Percentiles rank a stretch among this genome's conserved stretches.
Conservation (phyloP, 352 stramenopile species). For the Globisporangium orthogonon region DNA sequence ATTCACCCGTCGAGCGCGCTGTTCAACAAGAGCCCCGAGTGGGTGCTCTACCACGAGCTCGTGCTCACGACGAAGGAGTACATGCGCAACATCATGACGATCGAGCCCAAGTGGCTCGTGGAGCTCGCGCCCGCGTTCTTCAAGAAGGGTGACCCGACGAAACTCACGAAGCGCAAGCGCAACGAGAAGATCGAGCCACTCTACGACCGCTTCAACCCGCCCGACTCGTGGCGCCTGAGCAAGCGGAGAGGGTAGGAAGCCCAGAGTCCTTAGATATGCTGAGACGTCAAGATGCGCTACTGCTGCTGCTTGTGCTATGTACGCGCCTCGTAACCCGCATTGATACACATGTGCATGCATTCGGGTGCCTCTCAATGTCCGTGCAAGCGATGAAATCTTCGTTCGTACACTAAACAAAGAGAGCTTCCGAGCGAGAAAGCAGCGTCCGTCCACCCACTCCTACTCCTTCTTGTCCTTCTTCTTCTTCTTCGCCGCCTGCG, state of each 20-base stretch:
- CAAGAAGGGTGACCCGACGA: conserved; percentile 96
- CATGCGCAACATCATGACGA: conserved; percentile 99
- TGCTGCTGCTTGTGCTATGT: too few relatives aligned
- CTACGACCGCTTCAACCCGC: conserved; percentile 97
- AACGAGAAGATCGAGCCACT: conserved; percentile 99
- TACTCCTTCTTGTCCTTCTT: conserved; percentile 60
- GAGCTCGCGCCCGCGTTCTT: conserved; percentile 96
- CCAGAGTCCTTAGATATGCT: neutral
- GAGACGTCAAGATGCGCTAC: too few relatives aligned
- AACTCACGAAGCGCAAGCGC: conserved; percentile 96
- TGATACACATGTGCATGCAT: neutral
- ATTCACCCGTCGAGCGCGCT: conserved; percentile 97
- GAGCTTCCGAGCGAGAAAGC: neutral
- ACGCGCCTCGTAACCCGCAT: neutral
- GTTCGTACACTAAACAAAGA: neutral
- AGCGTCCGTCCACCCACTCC: conserved; percentile 20
- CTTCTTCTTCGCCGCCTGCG: conserved; percentile 37
- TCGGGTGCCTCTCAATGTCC: neutral
- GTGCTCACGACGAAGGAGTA: conserved; percentile 96
- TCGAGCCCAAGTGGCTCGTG: conserved; percentile 99
- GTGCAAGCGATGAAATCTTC: neutral
- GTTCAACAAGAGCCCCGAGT: conserved; percentile 99
- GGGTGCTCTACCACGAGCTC: conserved; percentile 98
- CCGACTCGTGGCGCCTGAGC: conserved; percentile 95
- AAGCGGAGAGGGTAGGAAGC: conserved; percentile 87